Evolutionary conservation across 2,329 filamentous ascomycete species (phyloP).

Genomic region (Dactylonectria estremocensis): DNA sequence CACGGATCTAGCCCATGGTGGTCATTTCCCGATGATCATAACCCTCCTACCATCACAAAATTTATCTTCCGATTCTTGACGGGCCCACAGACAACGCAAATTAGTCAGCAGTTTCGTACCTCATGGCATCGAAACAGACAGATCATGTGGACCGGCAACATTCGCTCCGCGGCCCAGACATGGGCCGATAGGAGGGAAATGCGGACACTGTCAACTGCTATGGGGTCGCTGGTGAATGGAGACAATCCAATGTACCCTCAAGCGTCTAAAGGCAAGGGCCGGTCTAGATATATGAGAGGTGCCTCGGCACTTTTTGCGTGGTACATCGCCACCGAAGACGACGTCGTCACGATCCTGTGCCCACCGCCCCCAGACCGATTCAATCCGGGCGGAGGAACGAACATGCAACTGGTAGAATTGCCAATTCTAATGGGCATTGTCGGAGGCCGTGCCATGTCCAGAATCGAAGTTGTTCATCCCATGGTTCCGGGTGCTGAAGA

Average conservation of each 20-base stretch:
- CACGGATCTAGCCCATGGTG: too few relatives aligned
- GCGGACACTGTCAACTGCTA: conserved; percentile 36
- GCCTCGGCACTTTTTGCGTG: conserved; percentile 41
- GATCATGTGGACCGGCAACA: conserved; percentile 41
- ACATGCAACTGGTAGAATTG: conserved; percentile 34
- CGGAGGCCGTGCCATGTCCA: conserved; percentile 22
- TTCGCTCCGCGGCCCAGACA: conserved; percentile 21
- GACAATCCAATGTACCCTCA: conserved; percentile 1
- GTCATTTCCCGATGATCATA: not conserved
- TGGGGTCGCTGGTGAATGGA: conserved; percentile 33
- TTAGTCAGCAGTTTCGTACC: conserved; percentile 10
- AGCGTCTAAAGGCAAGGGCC: not conserved
- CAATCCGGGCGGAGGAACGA: conserved; percentile 32
- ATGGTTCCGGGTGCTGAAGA: conserved; percentile 9
- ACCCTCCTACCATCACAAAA: not conserved
- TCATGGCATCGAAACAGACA: conserved; percentile 29
- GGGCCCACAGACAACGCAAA: not conserved
- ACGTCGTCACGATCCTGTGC: conserved; percentile 31
- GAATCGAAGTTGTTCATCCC: conserved; percentile 25
- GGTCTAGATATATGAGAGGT: conserved; percentile 37
- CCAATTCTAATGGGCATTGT: conserved; percentile 35
- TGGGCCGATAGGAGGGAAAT: conserved; percentile 35
- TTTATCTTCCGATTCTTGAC: conserved; percentile 12
- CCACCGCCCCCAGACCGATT: conserved; percentile 37
- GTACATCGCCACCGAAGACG: conserved; percentile 28